Base-by-base conservation (phyloP, 2,329 filamentous ascomycete species). In the Erysiphe neolycopersici region DNA sequence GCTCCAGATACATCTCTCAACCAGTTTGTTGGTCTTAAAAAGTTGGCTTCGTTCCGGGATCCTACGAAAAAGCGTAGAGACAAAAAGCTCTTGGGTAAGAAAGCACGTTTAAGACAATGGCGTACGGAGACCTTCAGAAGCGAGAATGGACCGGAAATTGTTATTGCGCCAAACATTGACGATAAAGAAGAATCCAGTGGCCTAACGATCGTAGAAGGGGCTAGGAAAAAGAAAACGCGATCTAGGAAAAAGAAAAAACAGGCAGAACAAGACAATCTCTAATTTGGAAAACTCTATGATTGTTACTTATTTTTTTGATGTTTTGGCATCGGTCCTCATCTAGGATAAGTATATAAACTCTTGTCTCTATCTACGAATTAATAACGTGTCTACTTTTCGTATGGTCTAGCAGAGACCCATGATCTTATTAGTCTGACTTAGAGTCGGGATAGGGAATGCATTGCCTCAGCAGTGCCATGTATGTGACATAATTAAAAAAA, bases 21-120 rank as follows among this genome's bases (percentile, higher is more conserved):
- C 60, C 69, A 85, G 50, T 98, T 79, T 56, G 87, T 78, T 5
- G 87, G 89, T 6, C 64, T 98, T 54, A 98, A 98, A 69, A 95
- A 94, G 63, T 71, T 94, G 47, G 85, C 87, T 4, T 68, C 80
- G 5, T 98, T 89, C 65, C 71, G 89, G 45, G 85, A 94, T 57
- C 65, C 68, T 3, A 80, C 85, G 53, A 89, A 91, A 69, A 95
- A 95, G 67, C 68, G 70, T 51, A 79, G 77, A 54, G 89, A 98
- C 56, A 74, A 76, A 63, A 93, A 92, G 67, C 70, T 72, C 53
- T 67, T 95, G 29, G 79, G 82, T 50, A 98, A 95, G 71, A 95
- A 95, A 64, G 82, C 81, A 8, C 69, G 87, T 17, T 65, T 98
- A 47, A 67, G 84, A 55, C 72, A 94, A 62, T 98, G 89, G 89